Percentiles rank a stretch among this genome's conserved stretches.
These are phyloP conservation scores for Tuctoria greenei DNA, from an alignment of 176 grass and related monocot species.

Conservation along the genomic window DNA sequence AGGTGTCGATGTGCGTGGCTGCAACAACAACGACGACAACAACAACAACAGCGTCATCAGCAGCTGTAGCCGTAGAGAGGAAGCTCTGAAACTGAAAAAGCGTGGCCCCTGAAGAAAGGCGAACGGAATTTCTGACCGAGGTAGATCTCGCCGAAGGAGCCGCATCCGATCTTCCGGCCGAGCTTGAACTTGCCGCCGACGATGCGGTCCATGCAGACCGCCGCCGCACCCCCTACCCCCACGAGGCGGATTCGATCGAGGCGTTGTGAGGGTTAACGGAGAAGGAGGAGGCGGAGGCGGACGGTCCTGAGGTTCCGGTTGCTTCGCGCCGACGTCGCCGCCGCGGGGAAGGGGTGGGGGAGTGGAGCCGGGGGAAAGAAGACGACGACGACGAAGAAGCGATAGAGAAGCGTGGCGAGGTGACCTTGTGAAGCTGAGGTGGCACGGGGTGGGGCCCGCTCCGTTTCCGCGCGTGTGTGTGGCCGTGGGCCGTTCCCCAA, in stretches of 20 bases:
- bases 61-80: no score
- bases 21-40: conserved; percentile 14
- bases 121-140: conserved; percentile 50
- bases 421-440: no score
- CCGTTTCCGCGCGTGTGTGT: no score
- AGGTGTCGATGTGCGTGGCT: conserved; percentile 91
- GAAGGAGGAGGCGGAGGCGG: not conserved
- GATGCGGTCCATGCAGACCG: conserved; percentile 63
- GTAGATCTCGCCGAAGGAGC: conserved; percentile 95
- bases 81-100: no score
- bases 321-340: conserved; percentile 10
- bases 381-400: not conserved
- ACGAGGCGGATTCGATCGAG: not conserved
- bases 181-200: conserved; percentile 86
- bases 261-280: not conserved
- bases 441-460: no score
- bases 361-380: not conserved
- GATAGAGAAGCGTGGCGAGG: no score
- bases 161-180: conserved; percentile 88
- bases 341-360: no score
- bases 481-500: no score
- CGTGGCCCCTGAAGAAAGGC: no score
- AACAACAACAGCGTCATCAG: not conserved
- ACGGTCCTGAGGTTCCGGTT: not conserved
- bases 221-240: no score